These are phyloP conservation scores for Fusarium cyanostomum DNA, from an alignment of 2,329 filamentous ascomycete species.

Conservation along the genomic window DNA sequence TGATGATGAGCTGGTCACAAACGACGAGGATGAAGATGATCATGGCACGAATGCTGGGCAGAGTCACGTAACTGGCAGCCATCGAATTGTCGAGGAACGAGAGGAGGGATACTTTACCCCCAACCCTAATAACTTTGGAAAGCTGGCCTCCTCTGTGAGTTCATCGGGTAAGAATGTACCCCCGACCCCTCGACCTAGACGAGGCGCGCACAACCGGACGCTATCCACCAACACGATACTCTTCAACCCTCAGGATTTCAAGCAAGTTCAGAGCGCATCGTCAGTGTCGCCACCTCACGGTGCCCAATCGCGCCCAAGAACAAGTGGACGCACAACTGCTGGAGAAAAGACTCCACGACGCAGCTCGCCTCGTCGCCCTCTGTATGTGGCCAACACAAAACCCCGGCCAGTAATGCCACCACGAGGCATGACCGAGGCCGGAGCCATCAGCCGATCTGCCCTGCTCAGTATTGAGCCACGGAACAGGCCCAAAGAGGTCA, in stretches of 20 bases:
- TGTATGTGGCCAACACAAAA: slow-evolving; percentile 57
- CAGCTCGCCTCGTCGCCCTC: slow-evolving; percentile 57
- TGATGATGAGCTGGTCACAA: slow-evolving; percentile 88
- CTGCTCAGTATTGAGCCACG: slow-evolving; percentile 62
- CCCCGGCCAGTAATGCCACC: slow-evolving; percentile 66
- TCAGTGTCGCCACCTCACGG: slow-evolving; percentile 54
- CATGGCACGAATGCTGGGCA: slow-evolving; percentile 55
- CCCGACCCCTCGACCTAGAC: slow-evolving; percentile 49
- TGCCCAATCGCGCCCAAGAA: slow-evolving; percentile 48
- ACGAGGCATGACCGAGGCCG: slow-evolving; percentile 47
- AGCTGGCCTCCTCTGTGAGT: slow-evolving; percentile 48
- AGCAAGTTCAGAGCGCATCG: slow-evolving; percentile 51
- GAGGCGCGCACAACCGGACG: slow-evolving; percentile 72
- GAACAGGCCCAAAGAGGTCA: slow-evolving; percentile 49
- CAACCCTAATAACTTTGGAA: slow-evolving; percentile 53
- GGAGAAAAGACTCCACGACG: slow-evolving; percentile 54
- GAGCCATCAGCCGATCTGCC: slow-evolving; percentile 53
- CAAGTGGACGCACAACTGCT: slow-evolving; percentile 47
- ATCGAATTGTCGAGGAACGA: slow-evolving; percentile 46
- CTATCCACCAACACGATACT: slow-evolving; percentile 85
- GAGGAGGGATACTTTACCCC: slow-evolving; percentile 67
- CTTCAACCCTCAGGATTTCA: slow-evolving; percentile 72
- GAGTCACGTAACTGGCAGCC: slow-evolving; percentile 42
- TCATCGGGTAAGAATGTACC: slow-evolving; percentile 44
- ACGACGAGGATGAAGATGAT: slow-evolving; percentile 75